Percentiles rank a stretch among this genome's conserved stretches.
Conservation (phyloP, 352 stramenopile genomes). For the Pythium phragmitis region DNA sequence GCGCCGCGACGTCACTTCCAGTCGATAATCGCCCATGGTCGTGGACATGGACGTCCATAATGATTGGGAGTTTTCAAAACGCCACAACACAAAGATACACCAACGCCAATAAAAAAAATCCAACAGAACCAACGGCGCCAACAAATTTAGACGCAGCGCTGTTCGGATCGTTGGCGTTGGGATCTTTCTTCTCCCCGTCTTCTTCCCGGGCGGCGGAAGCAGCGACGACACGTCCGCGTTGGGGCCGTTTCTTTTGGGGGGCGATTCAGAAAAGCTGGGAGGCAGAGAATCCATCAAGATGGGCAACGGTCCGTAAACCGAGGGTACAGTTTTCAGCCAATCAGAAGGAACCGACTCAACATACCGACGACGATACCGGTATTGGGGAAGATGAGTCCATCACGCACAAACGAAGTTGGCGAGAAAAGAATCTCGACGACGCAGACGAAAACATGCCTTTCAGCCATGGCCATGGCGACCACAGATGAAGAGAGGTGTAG, state of each 20-base stretch:
- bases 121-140: conserved; percentile 1
- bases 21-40: conserved; percentile 1
- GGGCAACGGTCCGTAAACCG: conserved; percentile 1
- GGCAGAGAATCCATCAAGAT: neutral
- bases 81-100: neutral
- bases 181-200: neutral
- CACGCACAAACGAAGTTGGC: neutral
- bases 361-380: conserved; percentile 14
- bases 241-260: no score
- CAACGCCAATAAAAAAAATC: neutral
- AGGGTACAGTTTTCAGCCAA: conserved; percentile 15
- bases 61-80: neutral
- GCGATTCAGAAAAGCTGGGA: neutral
- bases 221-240: neutral
- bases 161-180: neutral
- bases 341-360: neutral
- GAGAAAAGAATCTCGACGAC: no score
- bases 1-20: conserved; percentile 16
- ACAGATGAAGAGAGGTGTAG: no score
- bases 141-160: neutral
- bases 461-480: no score
- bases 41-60: conserved; percentile 5
- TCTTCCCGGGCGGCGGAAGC: neutral
- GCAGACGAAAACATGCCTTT: no score
- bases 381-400: conserved; percentile 8